Conservation (phyloP, 73 alveolate species). For the Paramecium caudatum region DNA sequence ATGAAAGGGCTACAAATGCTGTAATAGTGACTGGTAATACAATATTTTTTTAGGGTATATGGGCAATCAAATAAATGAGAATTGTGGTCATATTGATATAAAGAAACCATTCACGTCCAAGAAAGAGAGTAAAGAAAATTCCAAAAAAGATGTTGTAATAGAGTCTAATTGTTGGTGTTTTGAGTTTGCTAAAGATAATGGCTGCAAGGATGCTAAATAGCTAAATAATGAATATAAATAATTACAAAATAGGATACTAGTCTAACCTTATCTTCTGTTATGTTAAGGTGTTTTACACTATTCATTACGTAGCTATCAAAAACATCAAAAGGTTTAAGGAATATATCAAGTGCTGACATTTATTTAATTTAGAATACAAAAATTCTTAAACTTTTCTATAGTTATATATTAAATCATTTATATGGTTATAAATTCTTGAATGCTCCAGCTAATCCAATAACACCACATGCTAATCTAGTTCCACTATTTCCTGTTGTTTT, state of each 20-base stretch:
- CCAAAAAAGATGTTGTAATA: slow-evolving; percentile 12
- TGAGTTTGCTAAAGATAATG: slow-evolving; percentile 25
- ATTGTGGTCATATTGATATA: neutral
- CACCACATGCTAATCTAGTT: slow-evolving; percentile 77
- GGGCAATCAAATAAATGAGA: neutral
- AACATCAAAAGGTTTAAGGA: slow-evolving; percentile 13
- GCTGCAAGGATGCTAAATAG: neutral
- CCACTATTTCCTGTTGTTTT: slow-evolving; percentile 91
- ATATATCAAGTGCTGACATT: neutral
- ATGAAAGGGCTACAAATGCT: slow-evolving; percentile 11
- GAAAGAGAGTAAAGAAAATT: neutral
- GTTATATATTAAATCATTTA: slow-evolving; percentile 48
- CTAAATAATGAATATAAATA: neutral
- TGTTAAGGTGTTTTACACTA: slow-evolving; percentile 1
- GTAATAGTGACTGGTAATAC: neutral
- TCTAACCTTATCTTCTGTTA: slow-evolving; percentile 31
- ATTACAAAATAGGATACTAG: slow-evolving; percentile 49
- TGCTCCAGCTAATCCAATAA: slow-evolving; percentile 68
- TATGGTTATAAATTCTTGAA: slow-evolving; percentile 71
- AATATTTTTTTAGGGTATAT: neutral
- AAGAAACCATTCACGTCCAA: slow-evolving; percentile 52
- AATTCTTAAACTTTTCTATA: slow-evolving; percentile 32
- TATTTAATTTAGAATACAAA: slow-evolving; percentile 2
- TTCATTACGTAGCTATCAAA: slow-evolving; percentile 27
- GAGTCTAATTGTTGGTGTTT: neutral